Conservation (phyloP, 2,329 filamentous ascomycete genomes). For the Trichoderma simmonsii region DNA sequence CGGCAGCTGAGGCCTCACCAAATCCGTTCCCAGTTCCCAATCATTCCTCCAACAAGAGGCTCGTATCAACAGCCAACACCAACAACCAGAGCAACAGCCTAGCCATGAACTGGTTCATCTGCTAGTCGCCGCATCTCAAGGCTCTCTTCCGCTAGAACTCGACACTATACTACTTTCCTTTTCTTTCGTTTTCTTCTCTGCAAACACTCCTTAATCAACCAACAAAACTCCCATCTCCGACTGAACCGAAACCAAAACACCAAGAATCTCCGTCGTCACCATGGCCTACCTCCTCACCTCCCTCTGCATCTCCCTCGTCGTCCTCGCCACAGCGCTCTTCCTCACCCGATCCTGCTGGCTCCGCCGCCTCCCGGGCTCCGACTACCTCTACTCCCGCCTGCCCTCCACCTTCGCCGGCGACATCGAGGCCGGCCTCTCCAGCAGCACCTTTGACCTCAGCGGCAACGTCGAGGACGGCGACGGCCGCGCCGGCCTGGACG, state of each 20-base stretch:
- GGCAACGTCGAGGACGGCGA: conserved; percentile 80
- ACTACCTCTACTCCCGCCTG: conserved; percentile 73
- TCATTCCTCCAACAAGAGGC: neutral
- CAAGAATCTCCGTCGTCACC: conserved; percentile 23
- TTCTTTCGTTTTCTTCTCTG: neutral
- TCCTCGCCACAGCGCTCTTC: conserved; percentile 73
- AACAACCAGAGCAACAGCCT: neutral
- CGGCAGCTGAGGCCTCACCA: conserved; percentile 8
- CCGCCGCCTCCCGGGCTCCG: conserved; percentile 53
- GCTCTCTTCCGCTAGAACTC: neutral
- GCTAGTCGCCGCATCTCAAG: conserved; percentile 7
- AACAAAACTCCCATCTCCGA: neutral
- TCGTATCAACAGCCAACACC: neutral
- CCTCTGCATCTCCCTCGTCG: conserved; percentile 66
- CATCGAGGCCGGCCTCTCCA: conserved; percentile 82
- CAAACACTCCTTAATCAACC: neutral
- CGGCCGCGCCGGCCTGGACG: conserved; percentile 74
- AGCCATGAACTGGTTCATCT: conserved; percentile 18
- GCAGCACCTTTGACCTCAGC: conserved; percentile 75
- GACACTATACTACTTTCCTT: neutral
- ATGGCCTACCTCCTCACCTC: conserved; percentile 84
- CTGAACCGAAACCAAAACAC: neutral
- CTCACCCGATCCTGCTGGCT: conserved; percentile 77
- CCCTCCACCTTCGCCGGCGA: conserved; percentile 77
- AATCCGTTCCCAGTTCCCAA: neutral